These are phyloP conservation scores for Arctium minus DNA, from an alignment of 129 eudicot genomes.

Conservation along the genomic window DNA sequence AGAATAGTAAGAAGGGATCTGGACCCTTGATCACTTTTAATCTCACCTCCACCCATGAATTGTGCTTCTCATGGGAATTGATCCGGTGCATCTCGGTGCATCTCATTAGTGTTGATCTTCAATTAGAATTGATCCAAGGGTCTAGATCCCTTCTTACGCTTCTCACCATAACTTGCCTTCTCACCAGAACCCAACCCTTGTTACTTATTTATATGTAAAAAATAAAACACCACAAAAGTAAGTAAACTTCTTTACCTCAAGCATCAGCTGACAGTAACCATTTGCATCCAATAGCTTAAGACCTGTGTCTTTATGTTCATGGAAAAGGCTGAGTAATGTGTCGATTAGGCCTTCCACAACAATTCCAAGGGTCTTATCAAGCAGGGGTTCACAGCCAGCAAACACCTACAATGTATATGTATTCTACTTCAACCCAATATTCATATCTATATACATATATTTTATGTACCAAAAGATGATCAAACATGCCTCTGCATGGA, in stretches of 20 bases:
- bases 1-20: too few species aligned
- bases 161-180: too few species aligned
- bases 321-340: slow-evolving; percentile 74
- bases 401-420: slow-evolving; percentile 48
- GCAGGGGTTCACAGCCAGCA: slow-evolving; percentile 83
- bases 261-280: slow-evolving; percentile 93
- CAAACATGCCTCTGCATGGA: slow-evolving; percentile 81
- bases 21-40: too few species aligned
- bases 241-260: slow-evolving; percentile 59
- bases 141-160: too few species aligned
- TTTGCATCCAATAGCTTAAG: slow-evolving; percentile 76
- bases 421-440: neutral
- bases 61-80: too few species aligned
- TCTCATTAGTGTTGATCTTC: too few species aligned
- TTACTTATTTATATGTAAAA: neutral
- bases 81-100: too few species aligned
- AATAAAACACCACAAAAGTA: neutral
- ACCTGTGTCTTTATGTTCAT: slow-evolving; percentile 59
- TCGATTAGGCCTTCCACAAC: slow-evolving; percentile 90
- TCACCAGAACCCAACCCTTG: too few species aligned
- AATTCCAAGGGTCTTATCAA: slow-evolving; percentile 88
- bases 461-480: neutral
- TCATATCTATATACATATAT: neutral
- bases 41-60: too few species aligned
- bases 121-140: too few species aligned